phyloP scores from a whole-genome alignment of 148 eudicot genomes.

The Rhododendron vialii region DNA sequence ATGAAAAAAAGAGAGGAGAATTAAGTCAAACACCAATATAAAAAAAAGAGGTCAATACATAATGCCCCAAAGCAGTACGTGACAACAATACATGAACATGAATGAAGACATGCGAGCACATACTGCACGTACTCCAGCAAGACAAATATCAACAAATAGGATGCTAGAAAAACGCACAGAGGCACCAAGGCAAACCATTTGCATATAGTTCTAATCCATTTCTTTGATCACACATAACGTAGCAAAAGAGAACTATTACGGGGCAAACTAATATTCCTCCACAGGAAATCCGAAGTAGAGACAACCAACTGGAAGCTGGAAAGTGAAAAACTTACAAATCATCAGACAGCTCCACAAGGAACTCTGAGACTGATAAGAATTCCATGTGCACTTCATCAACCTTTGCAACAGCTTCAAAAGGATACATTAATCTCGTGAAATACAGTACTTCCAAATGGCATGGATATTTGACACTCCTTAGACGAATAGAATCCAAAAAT shows the following conservation, averaged over 20 bases:
- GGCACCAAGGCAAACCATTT: background rate
- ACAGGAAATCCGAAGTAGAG: background rate
- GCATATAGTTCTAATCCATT: background rate
- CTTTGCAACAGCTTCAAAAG: conserved; percentile 39
- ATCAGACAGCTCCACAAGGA: conserved; percentile 89
- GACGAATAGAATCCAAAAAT: background rate
- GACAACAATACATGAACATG: background rate
- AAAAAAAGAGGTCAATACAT: conserved; percentile 2
- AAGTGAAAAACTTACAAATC: conserved; percentile 66
- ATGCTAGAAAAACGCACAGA: background rate
- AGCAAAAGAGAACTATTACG: background rate
- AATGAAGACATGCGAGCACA: background rate
- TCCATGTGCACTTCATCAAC: conserved; percentile 91
- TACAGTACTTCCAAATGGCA: background rate
- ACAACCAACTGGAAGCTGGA: background rate
- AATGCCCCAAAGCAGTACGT: background rate
- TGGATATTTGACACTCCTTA: background rate
- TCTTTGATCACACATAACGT: background rate
- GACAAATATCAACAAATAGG: background rate
- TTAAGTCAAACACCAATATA: conserved; percentile 4
- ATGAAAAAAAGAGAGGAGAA: background rate
- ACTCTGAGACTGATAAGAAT: conserved; percentile 77
- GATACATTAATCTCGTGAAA: conserved; percentile 5
- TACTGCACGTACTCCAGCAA: background rate
- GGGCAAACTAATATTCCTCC: background rate